Base-by-base conservation (phyloP, 2,329 filamentous ascomycete genomes). In the Ramichloridium luteum region DNA sequence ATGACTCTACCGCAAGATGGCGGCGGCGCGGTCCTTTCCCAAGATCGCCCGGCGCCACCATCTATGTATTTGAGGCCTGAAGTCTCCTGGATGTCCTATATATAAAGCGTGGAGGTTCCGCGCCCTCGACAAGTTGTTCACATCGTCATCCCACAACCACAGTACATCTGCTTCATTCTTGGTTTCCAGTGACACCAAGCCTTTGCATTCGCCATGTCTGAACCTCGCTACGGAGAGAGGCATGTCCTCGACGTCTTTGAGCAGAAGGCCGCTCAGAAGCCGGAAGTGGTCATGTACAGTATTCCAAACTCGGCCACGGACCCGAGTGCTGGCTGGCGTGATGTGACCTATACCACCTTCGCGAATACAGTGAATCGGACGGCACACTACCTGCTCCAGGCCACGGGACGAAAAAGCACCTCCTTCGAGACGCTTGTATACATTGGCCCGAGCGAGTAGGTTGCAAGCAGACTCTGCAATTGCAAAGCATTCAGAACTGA, bases 291-390 rank as follows among this genome's bases (percentile, higher is more conserved):
- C n/a, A 8, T 8, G 8, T 23, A 23, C 20, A 23, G 20, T n/a
- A 23, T 23, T n/a, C 8, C 20, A 8, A 23, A 23, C 20, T 23
- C 20, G n/a, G 8, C 20, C n/a, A 23, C 20, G 8, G 20, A 44
- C 6, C 30, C 39, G n/a, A 28, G 30, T 6, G 18, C 34, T 27
- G 37, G 39, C 27, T 44, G 39, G 39, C 39, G 37, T 11, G 33
- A 40, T 25, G 26, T 44, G 12, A 36, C 36, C 13, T 42, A 40
- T 25, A 23, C 28, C 15, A 28, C 39, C 16, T 31, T 41, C 15
- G 23, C 30, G 6, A 15, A 36, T 16, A 37, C 41, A 9, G 39
- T 42, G 8, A 28, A 40, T 30, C 31, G 34, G 16, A 37, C 39
- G 37, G 25, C 36, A 8, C 30, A 27, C 31, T 41, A 37, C 36